These are phyloP conservation scores for Sordariomycetes sp. DNA, from an alignment of 2,329 filamentous ascomycete genomes.

Conservation along the genomic window DNA sequence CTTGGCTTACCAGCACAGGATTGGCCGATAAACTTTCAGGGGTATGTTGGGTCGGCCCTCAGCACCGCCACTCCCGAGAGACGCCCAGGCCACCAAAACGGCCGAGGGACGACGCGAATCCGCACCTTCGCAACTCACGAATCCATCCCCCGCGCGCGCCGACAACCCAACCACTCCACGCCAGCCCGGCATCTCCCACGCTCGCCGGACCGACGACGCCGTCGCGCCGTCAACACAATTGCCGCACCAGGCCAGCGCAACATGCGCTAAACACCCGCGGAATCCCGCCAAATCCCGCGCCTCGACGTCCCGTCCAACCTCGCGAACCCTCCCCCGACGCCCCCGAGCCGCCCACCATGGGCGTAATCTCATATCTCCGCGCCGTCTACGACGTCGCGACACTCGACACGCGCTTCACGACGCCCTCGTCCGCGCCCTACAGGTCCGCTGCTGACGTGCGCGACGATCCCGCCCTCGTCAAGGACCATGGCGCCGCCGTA, in stretches of 20 bases:
- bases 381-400: slow-evolving; percentile 53
- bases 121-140: too few relatives aligned
- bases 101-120: too few relatives aligned
- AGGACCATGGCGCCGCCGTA: slow-evolving; percentile 14
- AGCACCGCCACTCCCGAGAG: too few relatives aligned
- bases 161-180: neutral
- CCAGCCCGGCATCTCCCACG: neutral
- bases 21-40: too few relatives aligned
- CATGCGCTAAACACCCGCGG: neutral
- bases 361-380: slow-evolving; percentile 26
- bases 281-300: neutral
- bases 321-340: neutral
- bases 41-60: too few relatives aligned
- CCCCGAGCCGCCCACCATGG: slow-evolving; percentile 21
- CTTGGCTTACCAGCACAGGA: too few relatives aligned
- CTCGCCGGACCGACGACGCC: neutral
- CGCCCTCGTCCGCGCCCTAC: slow-evolving; percentile 55
- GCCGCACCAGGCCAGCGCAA: neutral
- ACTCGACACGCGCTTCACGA: slow-evolving; percentile 51
- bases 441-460: slow-evolving; percentile 40
- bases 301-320: neutral
- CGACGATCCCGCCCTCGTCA: slow-evolving; percentile 21
- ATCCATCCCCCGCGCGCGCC: too few relatives aligned
- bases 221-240: neutral
- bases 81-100: too few relatives aligned